Evolutionary conservation across 2,329 filamentous ascomycete genomes (phyloP), one percentile per base, ranked within the genome.

Genomic region (Xylaria multiplex): DNA sequence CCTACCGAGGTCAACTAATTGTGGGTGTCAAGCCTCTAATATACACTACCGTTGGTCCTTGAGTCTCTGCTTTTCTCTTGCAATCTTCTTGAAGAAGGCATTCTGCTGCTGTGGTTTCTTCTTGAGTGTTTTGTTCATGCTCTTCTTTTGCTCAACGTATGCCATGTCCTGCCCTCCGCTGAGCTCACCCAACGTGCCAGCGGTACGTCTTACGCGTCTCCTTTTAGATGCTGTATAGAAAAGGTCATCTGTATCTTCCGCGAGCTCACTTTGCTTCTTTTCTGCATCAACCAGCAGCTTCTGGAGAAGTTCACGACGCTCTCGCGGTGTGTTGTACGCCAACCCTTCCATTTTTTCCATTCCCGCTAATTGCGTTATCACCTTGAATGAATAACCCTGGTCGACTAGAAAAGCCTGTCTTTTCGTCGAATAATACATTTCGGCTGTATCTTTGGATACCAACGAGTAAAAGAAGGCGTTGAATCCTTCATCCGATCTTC

Each of bases 401-500:
- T 99, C 96, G 24, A 99, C 94, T 0, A 99, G 84, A 82, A 99
- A 99, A 0, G 96, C 95, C 79, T 99, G 96, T 9, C 96, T 88
- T 79, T 97, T 98, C 3, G 93, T 94, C 0, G 95, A 97, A 79
- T 97, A 99, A 77, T 90, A 96, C 95, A 99, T 98, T 78, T 99
- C 96, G 68, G 94, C 91, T 0, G 96, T 99, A 77, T 99, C 96
- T 78, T 98, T 98, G 6, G 93, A 97, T 3, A 99, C 96, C 0
- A 99, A 86, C 0, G 93, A 97, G 81, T 99, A 99, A 83, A 99
- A 99, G 79, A 98, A 99, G 0, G 96, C 96, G 76, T 99, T 99
- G 80, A 99, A 99, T 7, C 96, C 96, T 78, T 98, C 96, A 73
- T 99, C 96, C 73, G 97, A 98, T 77, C 96, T 88, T 19, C 96